Conservation (phyloP, 108 stramenopile species). For the Stephanodiscus minutulus region DNA sequence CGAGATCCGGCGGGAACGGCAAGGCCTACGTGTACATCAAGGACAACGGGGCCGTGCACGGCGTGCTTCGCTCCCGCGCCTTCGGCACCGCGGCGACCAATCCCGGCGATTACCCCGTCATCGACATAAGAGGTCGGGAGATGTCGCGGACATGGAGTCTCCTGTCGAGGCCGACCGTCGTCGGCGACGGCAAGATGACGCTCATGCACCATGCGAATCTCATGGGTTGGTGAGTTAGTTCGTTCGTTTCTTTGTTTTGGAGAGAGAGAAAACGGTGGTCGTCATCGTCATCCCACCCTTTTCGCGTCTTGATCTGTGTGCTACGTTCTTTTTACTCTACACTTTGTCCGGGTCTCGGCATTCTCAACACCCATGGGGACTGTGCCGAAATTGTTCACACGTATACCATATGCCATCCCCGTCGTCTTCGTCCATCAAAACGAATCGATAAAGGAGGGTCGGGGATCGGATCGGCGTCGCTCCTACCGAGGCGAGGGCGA, state of each 20-base stretch:
- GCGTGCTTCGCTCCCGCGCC: conserved; percentile 32
- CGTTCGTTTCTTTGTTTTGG: no score
- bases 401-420: no score
- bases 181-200: conserved; percentile 34
- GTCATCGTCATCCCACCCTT: no score
- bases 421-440: no score
- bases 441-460: no score
- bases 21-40: conserved; percentile 58
- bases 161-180: conserved; percentile 31
- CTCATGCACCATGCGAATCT: conserved; percentile 54
- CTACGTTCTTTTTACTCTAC: no score
- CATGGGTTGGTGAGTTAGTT: conserved; percentile 66
- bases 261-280: background rate
- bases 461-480: conserved; percentile 67
- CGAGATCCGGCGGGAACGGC: no score
- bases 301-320: no score
- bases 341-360: no score
- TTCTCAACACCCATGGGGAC: background rate
- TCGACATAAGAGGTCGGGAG: conserved; percentile 41
- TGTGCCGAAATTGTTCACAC: no score
- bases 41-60: conserved; percentile 60
- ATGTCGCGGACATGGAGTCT: conserved; percentile 59
- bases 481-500: conserved; percentile 42
- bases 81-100: conserved; percentile 38
- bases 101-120: conserved; percentile 19